Base-by-base conservation (phyloP, 768 basidiomycete species). In the Calvatia gigantea region DNA sequence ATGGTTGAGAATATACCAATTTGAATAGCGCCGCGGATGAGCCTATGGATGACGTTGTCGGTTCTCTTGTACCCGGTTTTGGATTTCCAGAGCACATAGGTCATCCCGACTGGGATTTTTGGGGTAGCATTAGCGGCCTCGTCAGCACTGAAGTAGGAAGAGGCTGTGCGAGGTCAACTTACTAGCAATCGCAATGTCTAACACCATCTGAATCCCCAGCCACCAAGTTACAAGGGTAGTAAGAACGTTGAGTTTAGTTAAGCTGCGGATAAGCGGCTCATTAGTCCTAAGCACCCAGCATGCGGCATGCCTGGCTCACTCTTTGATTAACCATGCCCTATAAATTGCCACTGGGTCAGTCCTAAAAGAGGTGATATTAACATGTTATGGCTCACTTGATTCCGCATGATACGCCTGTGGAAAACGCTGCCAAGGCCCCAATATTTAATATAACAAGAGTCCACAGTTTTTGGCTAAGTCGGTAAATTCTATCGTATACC, bases 21-120 rank as follows among this genome's bases (percentile, higher is more conserved):
- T 57, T 81, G 80, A 29, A 82, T 66, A 5, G 80, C 79, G 27
- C 80, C 79, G 48, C 77, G 75, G 58, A 82, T 81, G 2, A 82
- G 67, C 32, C 78, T 75, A 54, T 79, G 78, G 61, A 81, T 75
- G 48, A 81, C 70, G 0, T 71, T 77, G 60, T 84, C 80, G 6
- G 76, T 83, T 59, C 67, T 73, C 9, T 68, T 67, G 64, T 80
- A 78, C n/a, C 82, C 81, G 12, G 81, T 82, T 48, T 49, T 48
- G 8, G 46, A 48, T 19, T 31, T 48, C 46, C 46, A 48, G 31
- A 48, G 28, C 9, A 33, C 31, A 32, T 48, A 48, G 17, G 32
- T 21, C 46, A 48, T 48, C 5, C 17, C 46, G 23, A 32, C 46
- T 48, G 9, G 35, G 35, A 5, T 21, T 42, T 23, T n/a, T n/a